Conservation (phyloP, 1,284 basidiomycete species). For the Pulveroboletus sp. region DNA sequence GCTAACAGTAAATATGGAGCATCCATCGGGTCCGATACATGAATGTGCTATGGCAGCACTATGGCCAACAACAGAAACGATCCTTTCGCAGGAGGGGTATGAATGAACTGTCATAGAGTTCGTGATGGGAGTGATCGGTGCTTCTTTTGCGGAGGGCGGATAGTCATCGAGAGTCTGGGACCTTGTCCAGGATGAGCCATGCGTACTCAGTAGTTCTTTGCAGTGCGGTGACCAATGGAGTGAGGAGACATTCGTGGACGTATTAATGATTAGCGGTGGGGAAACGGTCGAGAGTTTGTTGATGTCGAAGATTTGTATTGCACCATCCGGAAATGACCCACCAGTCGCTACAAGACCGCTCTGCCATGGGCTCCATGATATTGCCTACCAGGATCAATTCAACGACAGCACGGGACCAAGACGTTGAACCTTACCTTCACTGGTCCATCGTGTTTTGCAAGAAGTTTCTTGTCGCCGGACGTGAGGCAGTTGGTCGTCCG, state of each 20-base stretch:
- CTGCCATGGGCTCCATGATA: slow-evolving; percentile 94
- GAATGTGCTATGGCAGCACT: slow-evolving; percentile 34
- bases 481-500: slow-evolving; percentile 40
- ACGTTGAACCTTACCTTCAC: slow-evolving; percentile 50
- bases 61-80: slow-evolving; percentile 37
- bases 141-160: slow-evolving; percentile 25
- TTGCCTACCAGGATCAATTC: slow-evolving; percentile 51
- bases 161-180: slow-evolving; percentile 22
- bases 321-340: slow-evolving; percentile 71
- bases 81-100: slow-evolving; percentile 48
- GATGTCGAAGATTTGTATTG: slow-evolving; percentile 78
- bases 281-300: slow-evolving; percentile 44
- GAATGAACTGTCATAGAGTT: slow-evolving; percentile 60
- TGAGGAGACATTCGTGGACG: slow-evolving; percentile 73
- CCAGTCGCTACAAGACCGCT: slow-evolving; percentile 83
- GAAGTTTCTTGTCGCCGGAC: slow-evolving; percentile 36
- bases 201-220: slow-evolving; percentile 87
- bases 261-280: slow-evolving; percentile 40
- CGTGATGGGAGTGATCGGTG: slow-evolving; percentile 23
- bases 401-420: not conserved
- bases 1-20: slow-evolving; percentile 44
- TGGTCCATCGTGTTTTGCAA: slow-evolving; percentile 55
- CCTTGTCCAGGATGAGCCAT: slow-evolving; percentile 55
- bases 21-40: slow-evolving; percentile 38
- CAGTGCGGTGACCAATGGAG: slow-evolving; percentile 85